Base-by-base conservation (phyloP, 1,284 basidiomycete species). In the Taiwanofungus camphoratus region DNA sequence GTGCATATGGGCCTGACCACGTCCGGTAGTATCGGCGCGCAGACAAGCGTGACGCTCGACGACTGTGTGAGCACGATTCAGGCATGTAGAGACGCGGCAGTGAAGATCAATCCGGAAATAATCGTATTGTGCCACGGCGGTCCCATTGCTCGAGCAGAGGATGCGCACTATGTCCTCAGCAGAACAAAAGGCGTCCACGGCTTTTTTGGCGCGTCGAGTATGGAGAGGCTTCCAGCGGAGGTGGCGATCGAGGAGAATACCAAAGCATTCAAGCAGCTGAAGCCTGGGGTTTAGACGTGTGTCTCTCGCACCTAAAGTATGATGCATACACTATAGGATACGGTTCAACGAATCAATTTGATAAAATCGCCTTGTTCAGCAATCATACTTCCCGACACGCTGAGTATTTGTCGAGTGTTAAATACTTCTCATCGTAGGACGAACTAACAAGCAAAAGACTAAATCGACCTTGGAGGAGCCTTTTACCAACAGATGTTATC, bases 1-100 rank as follows among this genome's bases (percentile, higher is more conserved):
- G 54, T 56, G n/a, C 54, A 56, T 22, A 54, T 54, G 54, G 54
- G 54, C n/a, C 43, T 56, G 15, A 54, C 54, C 20, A 56, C 54
- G 30, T 48, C 51, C 22, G 54, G 54, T 20, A 56, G 54, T 48
- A 56, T 56, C 44, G 52, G 52, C 3, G 54, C 54, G 31, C 31
- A 41, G 39, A 56, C 54, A 24, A 38, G 41, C 23, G 51, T 54
- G n/a, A 54, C 52, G n/a, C 42, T 54, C 30, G 51, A 56, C 29
- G 52, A 54, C 26, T 52, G 52, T 33, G 52, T 56, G 27, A 16
- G 27, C 36, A 44, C 49, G 29, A 50, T 54, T 22, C 54, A 56
- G 40, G 52, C 47, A 41, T 56, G 52, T 30, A 33, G 54, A 16
- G 52, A 56, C 30, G 54, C 54, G 4, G 54, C 51, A 21, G 49